These are phyloP conservation scores for Lactarius akahatsu DNA, from an alignment of 768 basidiomycete species.

Conservation along the genomic window DNA sequence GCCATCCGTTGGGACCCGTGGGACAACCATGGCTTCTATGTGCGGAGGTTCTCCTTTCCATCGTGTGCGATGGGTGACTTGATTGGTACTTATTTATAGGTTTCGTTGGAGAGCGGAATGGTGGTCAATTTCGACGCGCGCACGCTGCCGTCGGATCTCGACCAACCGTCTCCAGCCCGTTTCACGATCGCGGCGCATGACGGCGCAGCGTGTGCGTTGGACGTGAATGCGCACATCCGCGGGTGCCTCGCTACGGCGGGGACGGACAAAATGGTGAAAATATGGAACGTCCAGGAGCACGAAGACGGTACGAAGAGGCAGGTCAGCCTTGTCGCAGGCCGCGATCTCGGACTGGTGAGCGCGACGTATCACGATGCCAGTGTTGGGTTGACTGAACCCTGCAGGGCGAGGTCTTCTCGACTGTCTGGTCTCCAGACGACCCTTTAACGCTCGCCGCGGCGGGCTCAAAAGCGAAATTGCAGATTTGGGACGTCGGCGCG, in stretches of 20 bases:
- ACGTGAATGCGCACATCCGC: slow-evolving; percentile 85
- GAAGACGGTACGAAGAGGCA: slow-evolving; percentile 61
- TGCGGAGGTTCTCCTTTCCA: slow-evolving; percentile 39
- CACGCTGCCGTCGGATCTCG: slow-evolving; percentile 67
- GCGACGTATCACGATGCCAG: not conserved
- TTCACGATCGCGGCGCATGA: slow-evolving; percentile 96
- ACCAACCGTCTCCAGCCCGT: slow-evolving; percentile 61
- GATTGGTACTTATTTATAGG: slow-evolving; percentile 44
- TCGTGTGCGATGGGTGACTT: slow-evolving; percentile 1
- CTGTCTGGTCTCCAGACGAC: slow-evolving; percentile 90
- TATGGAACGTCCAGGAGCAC: slow-evolving; percentile 87
- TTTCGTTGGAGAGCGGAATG: slow-evolving; percentile 91
- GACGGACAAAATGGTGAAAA: slow-evolving; percentile 90
- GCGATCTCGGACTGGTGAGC: slow-evolving; percentile 89
- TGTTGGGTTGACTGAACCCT: slow-evolving; percentile 8
- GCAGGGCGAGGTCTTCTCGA: slow-evolving; percentile 95
- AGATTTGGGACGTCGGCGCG: slow-evolving; percentile 92
- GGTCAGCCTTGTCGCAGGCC: slow-evolving; percentile 80
- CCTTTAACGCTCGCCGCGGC: slow-evolving; percentile 92
- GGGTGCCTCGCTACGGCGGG: slow-evolving; percentile 95
- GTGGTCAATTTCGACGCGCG: slow-evolving; percentile 92
- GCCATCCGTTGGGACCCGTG: slow-evolving; percentile 95
- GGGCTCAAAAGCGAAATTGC: slow-evolving; percentile 90
- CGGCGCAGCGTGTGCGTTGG: slow-evolving; percentile 83
- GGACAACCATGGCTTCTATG: slow-evolving; percentile 85